Evolutionary conservation across 2,329 filamentous ascomycete species (phyloP).

Genomic region (Alternaria triticimaculans): DNA sequence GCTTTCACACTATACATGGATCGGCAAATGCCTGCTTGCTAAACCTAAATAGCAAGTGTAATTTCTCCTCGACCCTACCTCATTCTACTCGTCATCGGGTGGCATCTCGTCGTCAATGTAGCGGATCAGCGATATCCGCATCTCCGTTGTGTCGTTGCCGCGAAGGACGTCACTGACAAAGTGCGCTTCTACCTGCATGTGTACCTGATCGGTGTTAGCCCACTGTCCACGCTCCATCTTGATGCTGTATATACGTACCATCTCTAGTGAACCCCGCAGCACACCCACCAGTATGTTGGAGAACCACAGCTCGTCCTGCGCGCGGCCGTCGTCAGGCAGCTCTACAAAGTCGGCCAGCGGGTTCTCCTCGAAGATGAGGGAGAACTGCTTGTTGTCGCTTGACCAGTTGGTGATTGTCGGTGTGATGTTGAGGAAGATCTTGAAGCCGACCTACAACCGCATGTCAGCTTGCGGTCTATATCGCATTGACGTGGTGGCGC

Average conservation of each 20-base stretch:
- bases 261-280: slow-evolving; percentile 87
- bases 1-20: background rate
- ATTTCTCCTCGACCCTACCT: background rate
- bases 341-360: slow-evolving; percentile 97
- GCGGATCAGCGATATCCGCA: slow-evolving; percentile 88
- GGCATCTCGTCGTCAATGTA: slow-evolving; percentile 99
- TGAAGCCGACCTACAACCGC: slow-evolving; percentile 81
- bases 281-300: slow-evolving; percentile 97
- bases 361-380: slow-evolving; percentile 94
- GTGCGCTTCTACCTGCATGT: slow-evolving; percentile 98
- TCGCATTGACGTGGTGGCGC: background rate
- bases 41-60: background rate
- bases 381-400: slow-evolving; percentile 94
- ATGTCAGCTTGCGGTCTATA: slow-evolving; percentile 10
- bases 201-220: slow-evolving; percentile 60
- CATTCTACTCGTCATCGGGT: slow-evolving; percentile 83
- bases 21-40: background rate
- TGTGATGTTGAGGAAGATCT: slow-evolving; percentile 97
- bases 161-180: slow-evolving; percentile 93
- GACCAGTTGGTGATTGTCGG: slow-evolving; percentile 96
- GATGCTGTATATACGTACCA: slow-evolving; percentile 65
- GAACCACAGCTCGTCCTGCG: slow-evolving; percentile 98
- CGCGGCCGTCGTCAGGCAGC: slow-evolving; percentile 90
- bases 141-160: slow-evolving; percentile 95
- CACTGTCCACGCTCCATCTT: background rate